Conservation (phyloP, 306 rosid species). For the peach (Prunus persica) region DNA sequence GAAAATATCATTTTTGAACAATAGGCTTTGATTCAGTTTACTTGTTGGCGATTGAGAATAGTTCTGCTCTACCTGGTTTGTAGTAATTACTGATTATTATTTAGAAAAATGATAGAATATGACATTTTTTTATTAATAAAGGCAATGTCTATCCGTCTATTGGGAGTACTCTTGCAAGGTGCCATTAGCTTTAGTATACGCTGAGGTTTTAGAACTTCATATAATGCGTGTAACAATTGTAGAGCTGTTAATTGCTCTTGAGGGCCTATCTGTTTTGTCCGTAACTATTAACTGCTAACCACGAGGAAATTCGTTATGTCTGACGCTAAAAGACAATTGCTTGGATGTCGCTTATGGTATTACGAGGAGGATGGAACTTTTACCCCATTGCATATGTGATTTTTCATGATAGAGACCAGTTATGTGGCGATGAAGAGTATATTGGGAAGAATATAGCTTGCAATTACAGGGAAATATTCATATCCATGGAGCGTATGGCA, state of each 20-base stretch:
- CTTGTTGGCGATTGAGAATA: neutral
- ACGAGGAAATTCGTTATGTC: neutral
- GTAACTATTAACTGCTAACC: neutral
- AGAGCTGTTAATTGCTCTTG: neutral
- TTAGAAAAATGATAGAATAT: neutral
- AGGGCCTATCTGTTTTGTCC: neutral
- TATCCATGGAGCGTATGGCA: neutral
- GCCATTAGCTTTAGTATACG: neutral
- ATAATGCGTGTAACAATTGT: neutral
- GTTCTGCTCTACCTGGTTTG: neutral
- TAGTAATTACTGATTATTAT: neutral
- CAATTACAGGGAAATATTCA: neutral
- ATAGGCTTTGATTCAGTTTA: neutral
- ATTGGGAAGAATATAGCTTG: neutral
- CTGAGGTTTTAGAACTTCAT: neutral
- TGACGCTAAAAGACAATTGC: neutral
- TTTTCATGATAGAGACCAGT: neutral
- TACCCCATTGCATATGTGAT: neutral
- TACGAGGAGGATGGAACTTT: neutral
- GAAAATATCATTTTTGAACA: neutral
- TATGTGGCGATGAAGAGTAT: neutral
- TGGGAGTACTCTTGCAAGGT: neutral
- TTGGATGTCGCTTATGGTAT: neutral
- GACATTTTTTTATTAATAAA: neutral
- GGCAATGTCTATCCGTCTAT: neutral